Evolutionary conservation across 495 filamentous ascomycete species (phyloP).

Genomic region (Penicillium parvum): DNA sequence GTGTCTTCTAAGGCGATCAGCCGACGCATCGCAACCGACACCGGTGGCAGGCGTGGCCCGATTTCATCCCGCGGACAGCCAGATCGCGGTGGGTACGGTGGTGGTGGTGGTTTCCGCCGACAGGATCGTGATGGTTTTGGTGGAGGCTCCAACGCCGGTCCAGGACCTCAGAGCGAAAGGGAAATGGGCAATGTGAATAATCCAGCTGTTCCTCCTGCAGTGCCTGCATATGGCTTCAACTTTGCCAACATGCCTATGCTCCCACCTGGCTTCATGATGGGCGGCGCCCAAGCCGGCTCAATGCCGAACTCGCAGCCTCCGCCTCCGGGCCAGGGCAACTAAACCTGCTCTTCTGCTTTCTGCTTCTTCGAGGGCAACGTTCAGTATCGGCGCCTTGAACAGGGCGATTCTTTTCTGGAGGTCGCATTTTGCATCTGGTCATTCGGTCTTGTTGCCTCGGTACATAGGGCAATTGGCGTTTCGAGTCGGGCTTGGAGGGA

Average conservation of each 20-base stretch:
- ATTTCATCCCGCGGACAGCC: slow-evolving; percentile 58
- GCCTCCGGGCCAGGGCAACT: slow-evolving; percentile 42
- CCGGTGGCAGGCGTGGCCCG: slow-evolving; percentile 67
- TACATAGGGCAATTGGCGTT: neutral
- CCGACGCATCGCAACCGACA: slow-evolving; percentile 74
- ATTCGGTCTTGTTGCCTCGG: neutral
- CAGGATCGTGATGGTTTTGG: slow-evolving; percentile 45
- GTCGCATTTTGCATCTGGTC: neutral
- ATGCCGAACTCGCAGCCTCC: slow-evolving; percentile 39
- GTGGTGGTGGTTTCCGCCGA: slow-evolving; percentile 32
- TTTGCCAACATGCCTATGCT: slow-evolving; percentile 67
- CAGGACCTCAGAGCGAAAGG: slow-evolving; percentile 23
- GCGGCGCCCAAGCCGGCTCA: slow-evolving; percentile 33
- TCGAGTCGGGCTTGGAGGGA: too few relatives aligned
- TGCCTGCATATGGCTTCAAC: slow-evolving; percentile 65
- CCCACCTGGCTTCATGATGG: slow-evolving; percentile 59
- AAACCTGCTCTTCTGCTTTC: too few relatives aligned
- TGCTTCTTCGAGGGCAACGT: too few relatives aligned
- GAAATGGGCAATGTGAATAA: slow-evolving; percentile 45
- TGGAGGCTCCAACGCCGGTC: slow-evolving; percentile 32
- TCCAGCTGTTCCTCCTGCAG: slow-evolving; percentile 55
- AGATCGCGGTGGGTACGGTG: slow-evolving; percentile 40
- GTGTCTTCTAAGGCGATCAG: slow-evolving; percentile 95
- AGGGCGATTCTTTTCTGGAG: too few relatives aligned
- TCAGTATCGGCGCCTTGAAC: too few relatives aligned